Conservation (phyloP, 2,329 filamentous ascomycete species). For the Colletotrichum destructivum region DNA sequence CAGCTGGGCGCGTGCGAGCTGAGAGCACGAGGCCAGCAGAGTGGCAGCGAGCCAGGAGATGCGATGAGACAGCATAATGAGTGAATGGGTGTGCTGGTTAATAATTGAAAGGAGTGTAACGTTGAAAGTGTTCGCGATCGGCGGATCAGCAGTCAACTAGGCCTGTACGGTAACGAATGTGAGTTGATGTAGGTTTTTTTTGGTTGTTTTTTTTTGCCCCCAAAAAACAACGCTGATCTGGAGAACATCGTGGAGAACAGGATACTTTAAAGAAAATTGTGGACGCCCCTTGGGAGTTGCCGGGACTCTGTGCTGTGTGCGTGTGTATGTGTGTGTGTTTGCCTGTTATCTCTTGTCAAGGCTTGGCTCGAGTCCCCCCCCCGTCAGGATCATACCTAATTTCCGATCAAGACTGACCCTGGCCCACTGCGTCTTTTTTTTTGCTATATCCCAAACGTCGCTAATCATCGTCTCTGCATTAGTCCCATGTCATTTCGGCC, state of each 20-base stretch:
- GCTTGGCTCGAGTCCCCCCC: background rate
- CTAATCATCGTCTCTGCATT: slow-evolving; percentile 39
- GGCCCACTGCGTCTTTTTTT: slow-evolving; percentile 26
- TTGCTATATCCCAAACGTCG: slow-evolving; percentile 36
- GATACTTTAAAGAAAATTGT: slow-evolving; percentile 23
- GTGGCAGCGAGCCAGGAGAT: slow-evolving; percentile 29
- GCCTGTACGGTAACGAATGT: slow-evolving; percentile 6
- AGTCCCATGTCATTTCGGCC: slow-evolving; percentile 38
- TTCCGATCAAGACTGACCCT: slow-evolving; percentile 35
- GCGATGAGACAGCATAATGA: slow-evolving; percentile 31
- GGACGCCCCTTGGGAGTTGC: slow-evolving; percentile 1
- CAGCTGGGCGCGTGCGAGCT: slow-evolving; percentile 31
- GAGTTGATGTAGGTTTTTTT: background rate
- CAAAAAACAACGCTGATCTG: slow-evolving; percentile 19
- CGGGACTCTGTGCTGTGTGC: background rate
- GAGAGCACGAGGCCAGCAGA: slow-evolving; percentile 24
- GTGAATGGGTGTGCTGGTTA: background rate
- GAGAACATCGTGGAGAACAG: slow-evolving; percentile 27
- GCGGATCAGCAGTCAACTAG: slow-evolving; percentile 21
- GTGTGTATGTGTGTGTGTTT: background rate
- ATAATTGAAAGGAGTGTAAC: slow-evolving; percentile 9
- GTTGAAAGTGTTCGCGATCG: slow-evolving; percentile 25
- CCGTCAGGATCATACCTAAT: slow-evolving; percentile 35
- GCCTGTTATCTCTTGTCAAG: slow-evolving; percentile 2
- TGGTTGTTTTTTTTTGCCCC: slow-evolving; percentile 14